Percentiles rank a stretch among this genome's conserved stretches.
These are phyloP conservation scores for Penicillium argentinense DNA, from an alignment of 495 filamentous ascomycete species.

Conservation along the genomic window DNA sequence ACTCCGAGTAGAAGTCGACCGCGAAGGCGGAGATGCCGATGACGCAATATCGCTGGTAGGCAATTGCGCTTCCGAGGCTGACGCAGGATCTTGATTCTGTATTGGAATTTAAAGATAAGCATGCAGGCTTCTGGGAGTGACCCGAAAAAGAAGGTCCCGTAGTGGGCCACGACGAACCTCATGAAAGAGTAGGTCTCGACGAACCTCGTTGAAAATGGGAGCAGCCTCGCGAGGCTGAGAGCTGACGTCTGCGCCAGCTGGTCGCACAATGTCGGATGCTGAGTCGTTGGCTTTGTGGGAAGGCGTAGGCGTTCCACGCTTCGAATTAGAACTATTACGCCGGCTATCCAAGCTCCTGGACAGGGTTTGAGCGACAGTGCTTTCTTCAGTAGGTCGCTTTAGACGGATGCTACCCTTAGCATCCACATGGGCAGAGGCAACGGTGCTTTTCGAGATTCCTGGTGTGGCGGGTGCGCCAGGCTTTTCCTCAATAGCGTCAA, in stretches of 20 bases:
- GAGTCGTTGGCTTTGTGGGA: conserved; percentile 38
- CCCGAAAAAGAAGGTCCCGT: conserved; percentile 34
- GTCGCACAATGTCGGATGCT: conserved; percentile 34
- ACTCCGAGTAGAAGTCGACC: conserved; percentile 23
- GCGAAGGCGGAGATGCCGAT: conserved; percentile 18
- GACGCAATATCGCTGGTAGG: neutral
- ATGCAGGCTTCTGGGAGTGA: conserved; percentile 8
- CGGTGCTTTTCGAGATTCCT: conserved; percentile 83
- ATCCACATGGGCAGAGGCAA: conserved; percentile 84
- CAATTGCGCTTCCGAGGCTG: conserved; percentile 3
- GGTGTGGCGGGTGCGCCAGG: conserved; percentile 90
- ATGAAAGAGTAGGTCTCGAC: too few species aligned
- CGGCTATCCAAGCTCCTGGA: conserved; percentile 87
- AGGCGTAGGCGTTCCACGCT: conserved; percentile 54
- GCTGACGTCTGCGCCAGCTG: conserved; percentile 31
- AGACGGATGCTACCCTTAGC: conserved; percentile 69
- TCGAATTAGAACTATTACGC: conserved; percentile 79
- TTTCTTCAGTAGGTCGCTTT: conserved; percentile 54
- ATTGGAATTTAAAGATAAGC: conserved; percentile 5
- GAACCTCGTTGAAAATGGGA: conserved; percentile 50
- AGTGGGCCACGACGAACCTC: conserved; percentile 53
- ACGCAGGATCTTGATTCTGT: neutral
- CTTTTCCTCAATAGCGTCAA: conserved; percentile 93
- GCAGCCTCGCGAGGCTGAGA: conserved; percentile 36
- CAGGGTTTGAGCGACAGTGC: conserved; percentile 70